Percentiles rank a stretch among this genome's conserved stretches.
Conservation (phyloP, 768 basidiomycete genomes). For the Trametes punicea region DNA sequence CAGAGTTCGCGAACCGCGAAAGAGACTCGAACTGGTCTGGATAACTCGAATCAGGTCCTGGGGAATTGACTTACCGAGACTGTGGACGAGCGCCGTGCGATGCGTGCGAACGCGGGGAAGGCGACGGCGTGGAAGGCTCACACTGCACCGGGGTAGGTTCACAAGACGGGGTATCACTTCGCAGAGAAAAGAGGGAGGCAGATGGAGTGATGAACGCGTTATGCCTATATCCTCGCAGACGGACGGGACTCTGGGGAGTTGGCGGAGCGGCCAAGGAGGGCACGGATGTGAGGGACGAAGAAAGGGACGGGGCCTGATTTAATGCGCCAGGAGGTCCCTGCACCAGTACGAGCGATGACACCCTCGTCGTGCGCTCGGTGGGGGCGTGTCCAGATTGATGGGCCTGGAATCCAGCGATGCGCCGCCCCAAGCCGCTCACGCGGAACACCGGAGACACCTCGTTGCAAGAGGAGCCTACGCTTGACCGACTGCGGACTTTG, state of each 20-base stretch:
- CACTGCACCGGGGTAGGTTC: conserved; percentile 5
- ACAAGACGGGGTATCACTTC: conserved; percentile 15
- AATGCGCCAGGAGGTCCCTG: conserved; percentile 21
- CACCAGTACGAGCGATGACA: conserved; percentile 17
- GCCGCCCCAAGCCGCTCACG: conserved; percentile 17
- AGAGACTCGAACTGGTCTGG: conserved; percentile 20
- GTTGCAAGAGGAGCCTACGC: conserved; percentile 19
- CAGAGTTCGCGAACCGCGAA: conserved; percentile 15
- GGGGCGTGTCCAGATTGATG: conserved; percentile 27
- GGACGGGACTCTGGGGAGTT: conserved; percentile 19
- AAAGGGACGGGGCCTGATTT: conserved; percentile 22
- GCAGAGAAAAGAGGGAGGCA: conserved; percentile 18
- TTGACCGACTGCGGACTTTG: conserved; percentile 22
- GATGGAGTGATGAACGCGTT: conserved; percentile 18
- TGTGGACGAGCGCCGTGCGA: conserved; percentile 10
- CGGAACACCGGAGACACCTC: conserved; percentile 19
- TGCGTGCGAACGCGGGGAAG: conserved; percentile 22
- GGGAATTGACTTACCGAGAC: conserved; percentile 22
- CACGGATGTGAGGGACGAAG: conserved; percentile 23
- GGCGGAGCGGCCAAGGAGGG: conserved; percentile 18
- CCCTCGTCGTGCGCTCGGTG: conserved; percentile 14
- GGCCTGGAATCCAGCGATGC: conserved; percentile 19
- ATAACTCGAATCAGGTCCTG: conserved; percentile 1
- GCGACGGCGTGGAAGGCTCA: conserved; percentile 23
- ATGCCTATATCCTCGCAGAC: background rate